Evolutionary conservation across 345 rosid species (phyloP), one percentile per base, ranked within the genome.

Genomic region (Pistacia vera): DNA sequence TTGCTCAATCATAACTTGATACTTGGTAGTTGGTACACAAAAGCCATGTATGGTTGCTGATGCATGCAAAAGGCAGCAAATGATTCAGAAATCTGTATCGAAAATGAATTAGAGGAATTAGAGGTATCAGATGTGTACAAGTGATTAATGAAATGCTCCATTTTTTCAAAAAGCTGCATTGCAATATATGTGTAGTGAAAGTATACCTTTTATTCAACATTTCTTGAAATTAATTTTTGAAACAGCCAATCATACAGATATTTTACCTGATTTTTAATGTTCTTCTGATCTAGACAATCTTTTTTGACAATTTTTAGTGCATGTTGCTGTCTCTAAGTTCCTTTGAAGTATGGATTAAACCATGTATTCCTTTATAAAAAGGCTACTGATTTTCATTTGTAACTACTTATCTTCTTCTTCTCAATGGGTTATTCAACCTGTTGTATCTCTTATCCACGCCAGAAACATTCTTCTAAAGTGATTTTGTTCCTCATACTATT

Each of bases 401-500:
- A 16, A 20, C 48, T 63, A 17, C 66, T 6, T 63, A 13, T 30
- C 12, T 63, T 63, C 33, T 54, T 54, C 57, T 44, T 16, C 12
- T 16, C 46, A 35, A 35, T 63, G 66, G 66, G 20, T 63, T 10
- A 63, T 35, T 63, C 20, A 33, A 17, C 66, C 20, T 0, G 35
- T 16, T 35, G 17, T 33, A 22, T 8, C 11, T 63, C 33, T 13
- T 30, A 30, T 18, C 44, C 66, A 35, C 8, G 18, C 66, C 46
- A 30, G 22, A 63, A 63, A 41, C 66, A 14, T 54, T 54, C 66
- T 63, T 73, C 57, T 72, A 35, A 41, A 68, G 68, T 65, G 59
- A 77, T 57, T 30, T 82, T 82, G 79, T 83, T 85, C 83, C 78
- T 85, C 72, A 48, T 84, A 13, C 88, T 89, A 44, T 73, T 85